Evolutionary conservation across 1,284 basidiomycete genomes (phyloP), one percentile per base, ranked within the genome.

Genomic region (Microbotryum intermedium): DNA sequence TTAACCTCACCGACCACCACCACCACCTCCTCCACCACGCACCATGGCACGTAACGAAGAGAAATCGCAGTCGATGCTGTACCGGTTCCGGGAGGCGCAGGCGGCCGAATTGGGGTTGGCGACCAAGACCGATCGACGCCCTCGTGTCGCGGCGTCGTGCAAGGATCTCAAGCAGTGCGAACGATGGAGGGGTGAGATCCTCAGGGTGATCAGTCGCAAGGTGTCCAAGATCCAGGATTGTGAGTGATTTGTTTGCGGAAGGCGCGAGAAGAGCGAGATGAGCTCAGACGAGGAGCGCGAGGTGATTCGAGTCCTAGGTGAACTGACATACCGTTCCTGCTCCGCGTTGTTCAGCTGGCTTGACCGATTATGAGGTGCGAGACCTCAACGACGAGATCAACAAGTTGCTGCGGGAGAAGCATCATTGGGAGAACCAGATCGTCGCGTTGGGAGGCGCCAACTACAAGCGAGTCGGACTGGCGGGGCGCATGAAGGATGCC

Each of bases 311-410:
- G n/a, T 3, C 21, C 34, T 9, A 16, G 9, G 10, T 39, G 34
- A 16, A 11, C 34, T 39, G 13, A 39, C 34, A 39, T 16, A 13
- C 34, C 16, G 8, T 34, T 13, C 6, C 4, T 16, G 13, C 34
- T 21, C 29, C 23, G 50, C 23, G 10, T 39, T 16, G 11, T 44
- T 47, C 70, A 94, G 91, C 88, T 71, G 88, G 90, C 55, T 75
- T 98, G 73, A 90, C 88, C 28, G 92, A 98, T 76, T 97, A 95
- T 73, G 93, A 97, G 78, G 84, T 95, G 34, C 86, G 94, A 49
- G 94, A 95, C 75, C 74, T 95, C 49, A 99, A 98, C 73, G 94
- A 99, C 75, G 92, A 97, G 74, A 98, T 99, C 72, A 99, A 99
- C 79, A 90, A 87, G 73, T 79, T 97, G 11, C 78, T 98, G 79